These are phyloP conservation scores for Daldinia sp. DNA, from an alignment of 2,329 filamentous ascomycete genomes.

Conservation along the genomic window DNA sequence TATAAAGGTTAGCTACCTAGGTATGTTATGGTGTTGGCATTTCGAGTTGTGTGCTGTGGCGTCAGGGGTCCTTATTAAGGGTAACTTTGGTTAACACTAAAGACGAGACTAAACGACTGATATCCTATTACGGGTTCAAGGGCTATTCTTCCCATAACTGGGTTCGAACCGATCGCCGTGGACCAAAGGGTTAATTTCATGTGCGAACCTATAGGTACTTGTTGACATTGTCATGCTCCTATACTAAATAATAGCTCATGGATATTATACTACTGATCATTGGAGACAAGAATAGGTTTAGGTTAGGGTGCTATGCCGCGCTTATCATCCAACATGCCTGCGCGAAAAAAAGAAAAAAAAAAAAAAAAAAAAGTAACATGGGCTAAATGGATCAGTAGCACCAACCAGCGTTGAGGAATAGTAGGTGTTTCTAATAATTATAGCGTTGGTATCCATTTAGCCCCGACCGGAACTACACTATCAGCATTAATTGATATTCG, in stretches of 20 bases:
- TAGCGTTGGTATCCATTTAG: slow-evolving; percentile 34
- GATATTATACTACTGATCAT: not conserved
- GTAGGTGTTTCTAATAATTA: slow-evolving; percentile 28
- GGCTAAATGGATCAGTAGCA: too few relatives aligned
- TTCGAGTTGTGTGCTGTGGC: slow-evolving; percentile 16
- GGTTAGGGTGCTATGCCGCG: slow-evolving; percentile 10
- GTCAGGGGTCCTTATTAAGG: not conserved
- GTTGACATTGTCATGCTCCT: not conserved
- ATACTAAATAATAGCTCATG: not conserved
- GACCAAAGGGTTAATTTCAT: not conserved
- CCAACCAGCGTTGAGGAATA: slow-evolving; percentile 17
- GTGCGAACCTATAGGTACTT: too few relatives aligned
- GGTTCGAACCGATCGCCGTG: not conserved
- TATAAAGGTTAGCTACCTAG: slow-evolving; percentile 10
- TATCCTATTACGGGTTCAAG: not conserved
- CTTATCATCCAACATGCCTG: slow-evolving; percentile 23
- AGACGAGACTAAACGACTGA: not conserved
- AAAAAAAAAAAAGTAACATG: slow-evolving; percentile 22
- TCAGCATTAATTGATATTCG: slow-evolving; percentile 4
- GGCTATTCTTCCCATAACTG: not conserved
- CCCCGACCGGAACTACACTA: slow-evolving; percentile 25
- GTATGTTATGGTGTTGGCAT: slow-evolving; percentile 7
- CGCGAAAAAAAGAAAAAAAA: too few relatives aligned
- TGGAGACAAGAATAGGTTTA: slow-evolving; percentile 1
- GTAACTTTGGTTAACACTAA: not conserved